Conservation (phyloP, 2,329 filamentous ascomycete species). For the Chaetomium sp. region DNA sequence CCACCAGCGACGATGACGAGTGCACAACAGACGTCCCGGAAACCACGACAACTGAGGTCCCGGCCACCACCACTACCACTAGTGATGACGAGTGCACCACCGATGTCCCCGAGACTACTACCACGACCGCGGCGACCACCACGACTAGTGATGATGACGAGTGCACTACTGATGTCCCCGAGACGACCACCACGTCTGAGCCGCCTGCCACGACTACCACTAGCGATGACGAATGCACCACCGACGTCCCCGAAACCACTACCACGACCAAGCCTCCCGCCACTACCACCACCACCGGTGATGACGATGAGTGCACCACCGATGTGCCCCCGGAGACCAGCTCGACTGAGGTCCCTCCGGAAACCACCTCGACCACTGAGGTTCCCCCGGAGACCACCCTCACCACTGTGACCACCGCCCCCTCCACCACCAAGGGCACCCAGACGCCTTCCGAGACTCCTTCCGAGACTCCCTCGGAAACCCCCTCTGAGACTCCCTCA, state of each 20-base stretch:
- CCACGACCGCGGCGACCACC: not conserved
- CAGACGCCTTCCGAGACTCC: conserved; percentile 4
- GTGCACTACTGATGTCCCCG: not conserved
- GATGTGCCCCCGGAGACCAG: conserved; percentile 1
- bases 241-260: not conserved
- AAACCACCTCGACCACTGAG: conserved; percentile 40
- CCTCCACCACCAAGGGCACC: conserved; percentile 19
- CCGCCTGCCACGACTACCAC: conserved; percentile 27
- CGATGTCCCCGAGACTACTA: conserved; percentile 9
- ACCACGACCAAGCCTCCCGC: not conserved
- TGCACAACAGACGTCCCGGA: not conserved
- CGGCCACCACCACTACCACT: conserved; percentile 6
- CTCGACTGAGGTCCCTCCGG: conserved; percentile 1
- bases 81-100: conserved; percentile 21
- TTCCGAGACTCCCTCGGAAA: not conserved
- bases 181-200: no score
- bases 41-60: not conserved
- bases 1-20: not conserved
- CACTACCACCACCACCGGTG: conserved; percentile 2
- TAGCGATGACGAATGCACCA: conserved; percentile 30
- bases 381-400: conserved; percentile 32
- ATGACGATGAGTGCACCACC: no score
- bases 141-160: not conserved
- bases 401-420: conserved; percentile 15
- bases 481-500: conserved; percentile 1